Conservation (phyloP, 371 early-diverging fungal species). For the Umbelopsis sp. region DNA sequence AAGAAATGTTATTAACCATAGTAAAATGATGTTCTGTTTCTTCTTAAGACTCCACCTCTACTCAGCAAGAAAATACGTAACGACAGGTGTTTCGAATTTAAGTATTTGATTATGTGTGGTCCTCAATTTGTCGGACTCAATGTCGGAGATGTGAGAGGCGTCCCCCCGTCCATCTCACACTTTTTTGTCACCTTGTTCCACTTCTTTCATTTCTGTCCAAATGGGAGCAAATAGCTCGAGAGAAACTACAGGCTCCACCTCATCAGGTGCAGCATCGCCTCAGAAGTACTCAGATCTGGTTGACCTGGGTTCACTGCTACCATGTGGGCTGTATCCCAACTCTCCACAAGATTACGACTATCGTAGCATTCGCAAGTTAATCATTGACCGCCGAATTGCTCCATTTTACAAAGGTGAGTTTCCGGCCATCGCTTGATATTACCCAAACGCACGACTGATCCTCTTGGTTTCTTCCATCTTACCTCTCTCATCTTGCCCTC, state of each 20-base stretch:
- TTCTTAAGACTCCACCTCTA: too few relatives aligned
- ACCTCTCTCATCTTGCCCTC: neutral
- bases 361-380: constrained; percentile 74
- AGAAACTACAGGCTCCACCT: constrained; percentile 6
- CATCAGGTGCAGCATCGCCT: constrained; percentile 23
- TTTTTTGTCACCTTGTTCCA: constrained; percentile 3
- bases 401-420: constrained; percentile 86
- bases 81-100: too few relatives aligned
- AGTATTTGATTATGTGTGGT: too few relatives aligned
- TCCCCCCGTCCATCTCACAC: neutral
- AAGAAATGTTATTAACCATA: too few relatives aligned
- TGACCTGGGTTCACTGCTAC: constrained; percentile 74
- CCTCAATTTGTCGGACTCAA: too few relatives aligned
- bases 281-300: constrained; percentile 60
- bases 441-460: too few relatives aligned
- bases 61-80: too few relatives aligned
- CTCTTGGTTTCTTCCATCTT: neutral
- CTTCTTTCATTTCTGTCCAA: constrained; percentile 13
- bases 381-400: constrained; percentile 74
- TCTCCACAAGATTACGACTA: constrained; percentile 80
- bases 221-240: constrained; percentile 30
- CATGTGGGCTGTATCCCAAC: constrained; percentile 74
- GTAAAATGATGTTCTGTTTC: too few relatives aligned
- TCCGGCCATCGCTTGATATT: too few relatives aligned
- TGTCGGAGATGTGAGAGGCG: too few relatives aligned